Evolutionary conservation across 176 grass and related monocot species (phyloP).

Genomic region (Pontederia crassipes): DNA sequence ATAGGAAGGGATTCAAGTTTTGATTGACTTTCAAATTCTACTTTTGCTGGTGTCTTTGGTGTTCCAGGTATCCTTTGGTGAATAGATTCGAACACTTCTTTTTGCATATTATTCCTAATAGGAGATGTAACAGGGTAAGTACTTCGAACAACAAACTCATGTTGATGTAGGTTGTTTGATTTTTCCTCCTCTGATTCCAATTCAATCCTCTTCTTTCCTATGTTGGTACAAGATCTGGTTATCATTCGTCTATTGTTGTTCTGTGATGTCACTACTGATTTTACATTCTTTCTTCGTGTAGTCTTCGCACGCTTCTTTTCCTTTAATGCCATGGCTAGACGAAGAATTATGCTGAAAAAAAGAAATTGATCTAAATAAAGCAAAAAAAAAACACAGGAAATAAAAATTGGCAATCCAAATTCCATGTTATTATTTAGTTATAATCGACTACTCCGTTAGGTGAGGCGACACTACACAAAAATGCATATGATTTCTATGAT

Average conservation of each 20-base stretch:
- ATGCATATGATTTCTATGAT: too few relatives aligned
- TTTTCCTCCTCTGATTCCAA: not conserved
- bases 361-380: too few relatives aligned
- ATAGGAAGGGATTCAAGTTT: not conserved
- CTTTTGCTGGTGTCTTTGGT: not conserved
- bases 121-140: not conserved
- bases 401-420: too few relatives aligned
- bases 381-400: too few relatives aligned
- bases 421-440: too few relatives aligned
- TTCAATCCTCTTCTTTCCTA: not conserved
- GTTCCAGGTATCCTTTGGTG: not conserved
- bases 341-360: too few relatives aligned
- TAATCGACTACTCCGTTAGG: too few relatives aligned
- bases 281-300: not conserved
- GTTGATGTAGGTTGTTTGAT: not conserved
- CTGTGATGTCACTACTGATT: not conserved
- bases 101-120: not conserved
- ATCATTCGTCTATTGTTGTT: not conserved
- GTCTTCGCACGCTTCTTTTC: not conserved
- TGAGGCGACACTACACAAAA: too few relatives aligned
- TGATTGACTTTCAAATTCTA: not conserved
- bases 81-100: not conserved
- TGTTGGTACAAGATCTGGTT: not conserved
- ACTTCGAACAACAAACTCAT: too few relatives aligned
- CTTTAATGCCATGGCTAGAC: not conserved